Evolutionary conservation across 768 basidiomycete genomes (phyloP), one percentile per base, ranked within the genome.

Genomic region (Myochromella boudieri): DNA sequence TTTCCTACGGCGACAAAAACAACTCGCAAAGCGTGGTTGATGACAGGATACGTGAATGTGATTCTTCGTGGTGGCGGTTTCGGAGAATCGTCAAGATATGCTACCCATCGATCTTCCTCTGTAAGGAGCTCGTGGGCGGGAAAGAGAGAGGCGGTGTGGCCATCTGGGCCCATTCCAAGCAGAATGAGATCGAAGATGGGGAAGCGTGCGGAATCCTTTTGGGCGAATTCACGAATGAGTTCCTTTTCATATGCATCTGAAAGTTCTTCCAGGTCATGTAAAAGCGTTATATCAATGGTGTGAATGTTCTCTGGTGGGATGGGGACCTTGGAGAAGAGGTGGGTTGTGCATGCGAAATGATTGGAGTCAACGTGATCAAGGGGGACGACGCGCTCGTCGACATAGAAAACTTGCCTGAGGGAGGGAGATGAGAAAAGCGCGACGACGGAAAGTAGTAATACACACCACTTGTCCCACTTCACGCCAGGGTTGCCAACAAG

Each of bases 121-220:
- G 69, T 51, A 39, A 99, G 78, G 29, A 97, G 78, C 18, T 69
- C 66, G 62, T 98, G 95, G n/a, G 78, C 88, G 7, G 97, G 97
- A 81, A 99, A 99, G 56, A 99, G 84, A 6, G 91, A 94, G 51
- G 88, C 93, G 32, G 95, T 98, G 74, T 99, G 97, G n/a, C 95
- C 95, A 64, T 97, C 97, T 4, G 90, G 91, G 24, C 97, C 97
- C 80, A 95, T 85, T 39, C 97, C 97, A 42, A 99, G 85, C 34
- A 99, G 82, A 70, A 98, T 88, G 63, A 99, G 82, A 64, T 99
- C 97, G 66, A 99, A 98, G 42, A 97, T 76, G 52, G 97, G 97
- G 78, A 97, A 98, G 50, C 95, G 85, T 14, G 95, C 95, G 4
- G 93, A 77, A 64, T 97, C 92, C 63, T 85, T 90, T 62, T 87